Evolutionary conservation across 345 rosid species (phyloP), one percentile per base, ranked within the genome.

Genomic region (Fremontodendron californicum): DNA sequence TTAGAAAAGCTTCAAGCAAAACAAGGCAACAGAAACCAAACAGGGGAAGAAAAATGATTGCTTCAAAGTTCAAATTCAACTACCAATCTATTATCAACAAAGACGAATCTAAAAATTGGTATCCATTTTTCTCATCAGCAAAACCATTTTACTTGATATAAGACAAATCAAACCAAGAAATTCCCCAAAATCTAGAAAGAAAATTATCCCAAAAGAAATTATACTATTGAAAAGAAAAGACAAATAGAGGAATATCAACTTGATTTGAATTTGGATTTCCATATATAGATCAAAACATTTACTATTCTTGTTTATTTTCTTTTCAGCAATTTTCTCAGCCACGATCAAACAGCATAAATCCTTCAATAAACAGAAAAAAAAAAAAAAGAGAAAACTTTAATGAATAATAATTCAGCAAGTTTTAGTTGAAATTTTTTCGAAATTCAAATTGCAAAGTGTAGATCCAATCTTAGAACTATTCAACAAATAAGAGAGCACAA

Each of bases 381-480:
- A 55, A 54, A 55, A 6, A 48, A 45, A 48, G 58, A 29, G 18
- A 58, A 25, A 29, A 23, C 9, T 16, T 13, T 12, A 13, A 60
- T n/a, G 65, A 60, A 60, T 55, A 21, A 55, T 6, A 39, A 39
- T 55, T 55, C 21, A 55, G 55, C 63, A 33, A 23, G 48, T 2
- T 58, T 40, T 21, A 58, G 55, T 48, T 0, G 68, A 42, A 61
- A 74, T 25, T 18, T 46, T 58, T 42, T 19, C 25, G 21, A 45
- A 61, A 74, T 63, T 45, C 12, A 35, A 31, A 45, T 29, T 43
- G 40, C 68, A 58, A 12, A 45, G n/a, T 0, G 25, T 45, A 75
- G 78, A 75, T 75, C 78, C 45, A 31, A 19, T 62, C 60, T 43
- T n/a, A 61, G 16, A 42, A 74, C 19, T 9, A 60, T 61, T 31